Base-by-base conservation (phyloP, 805 yeast species). In the Suhomyces sp. region DNA sequence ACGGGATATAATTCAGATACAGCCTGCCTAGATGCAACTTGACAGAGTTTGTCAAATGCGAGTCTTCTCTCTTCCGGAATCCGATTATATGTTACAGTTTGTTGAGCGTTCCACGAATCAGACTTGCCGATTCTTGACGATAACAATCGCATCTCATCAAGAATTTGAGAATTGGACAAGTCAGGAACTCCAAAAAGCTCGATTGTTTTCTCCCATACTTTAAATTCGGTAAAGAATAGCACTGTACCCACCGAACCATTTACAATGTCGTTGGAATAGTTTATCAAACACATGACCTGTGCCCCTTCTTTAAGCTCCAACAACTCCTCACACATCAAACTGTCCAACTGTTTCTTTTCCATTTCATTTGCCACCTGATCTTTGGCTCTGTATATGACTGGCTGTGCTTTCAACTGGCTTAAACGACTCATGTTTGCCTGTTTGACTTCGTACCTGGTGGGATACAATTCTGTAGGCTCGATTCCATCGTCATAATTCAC, bases 221-320 rank as follows among this genome's bases (percentile, higher is more conserved):
- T 55, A 7, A 49, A 54, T 2, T 68, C 63, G 46, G 79, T 68
- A 57, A 87, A 85, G 15, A 79, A 83, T 6, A 82, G 58, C 1
- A 94, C 86, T 37, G 77, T 82, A 0, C 99, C 99, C 37, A 93
- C 73, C 0, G 97, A 82, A 2, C 99, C 99, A 69, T 94, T 94
- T 40, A 94, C 98, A 37, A 94, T 72, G 8, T 83, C 86, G 57
- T 89, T 92, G 25, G 80, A 77, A 7, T 53, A 50, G 65, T 94
- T 94, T 60, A 88, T 89, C 57, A 94, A 71, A 78, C 89, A 84
- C 97, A 94, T 92, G 1, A 94, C 97, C 67, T 94, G 99, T 0
- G 97, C 96, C 35, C 89, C 90, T 50, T 82, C 84, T 65, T 92
- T 93, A 57, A 94, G 71, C 2, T 73, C 76, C 13, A 94, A 62